These are phyloP conservation scores for Claviceps maximensis DNA, from an alignment of 2,329 filamentous ascomycete species.

Conservation along the genomic window DNA sequence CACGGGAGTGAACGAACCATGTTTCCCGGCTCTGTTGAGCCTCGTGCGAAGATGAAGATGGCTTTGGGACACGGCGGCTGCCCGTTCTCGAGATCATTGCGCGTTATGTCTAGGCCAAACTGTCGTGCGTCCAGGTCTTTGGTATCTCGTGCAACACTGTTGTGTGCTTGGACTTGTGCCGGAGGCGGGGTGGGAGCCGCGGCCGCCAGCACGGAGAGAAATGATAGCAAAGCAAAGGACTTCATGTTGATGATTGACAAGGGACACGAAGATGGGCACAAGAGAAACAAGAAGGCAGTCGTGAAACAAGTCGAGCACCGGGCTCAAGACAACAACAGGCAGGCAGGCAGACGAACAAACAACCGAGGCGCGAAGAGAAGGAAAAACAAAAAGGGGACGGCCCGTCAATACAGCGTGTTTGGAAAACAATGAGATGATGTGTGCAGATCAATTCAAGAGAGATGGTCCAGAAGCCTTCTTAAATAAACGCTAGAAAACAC, in stretches of 20 bases:
- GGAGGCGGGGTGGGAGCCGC: neutral
- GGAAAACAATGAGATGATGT: neutral
- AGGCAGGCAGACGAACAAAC: no score
- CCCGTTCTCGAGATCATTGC: conserved; percentile 18
- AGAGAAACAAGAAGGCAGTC: no score
- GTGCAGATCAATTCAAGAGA: neutral
- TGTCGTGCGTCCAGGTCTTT: neutral
- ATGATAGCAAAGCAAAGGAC: conserved; percentile 7
- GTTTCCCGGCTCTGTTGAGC: conserved; percentile 25
- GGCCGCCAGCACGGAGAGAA: conserved; percentile 8
- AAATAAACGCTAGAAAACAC: neutral
- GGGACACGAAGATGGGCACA: neutral
- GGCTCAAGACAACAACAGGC: no score
- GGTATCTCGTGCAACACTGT: neutral
- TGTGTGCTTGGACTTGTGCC: neutral
- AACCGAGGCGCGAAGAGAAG: no score
- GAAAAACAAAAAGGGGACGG: neutral
- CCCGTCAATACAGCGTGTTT: no score
- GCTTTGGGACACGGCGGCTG: conserved; percentile 19
- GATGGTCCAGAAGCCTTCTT: neutral
- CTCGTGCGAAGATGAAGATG: conserved; percentile 28
- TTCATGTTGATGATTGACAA: neutral
- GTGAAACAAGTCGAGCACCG: no score
- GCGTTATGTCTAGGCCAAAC: conserved; percentile 2
- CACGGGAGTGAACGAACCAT: conserved; percentile 18